phyloP scores from a whole-genome alignment of 768 basidiomycete species.

The Rhodosporidiobolus sp. region DNA sequence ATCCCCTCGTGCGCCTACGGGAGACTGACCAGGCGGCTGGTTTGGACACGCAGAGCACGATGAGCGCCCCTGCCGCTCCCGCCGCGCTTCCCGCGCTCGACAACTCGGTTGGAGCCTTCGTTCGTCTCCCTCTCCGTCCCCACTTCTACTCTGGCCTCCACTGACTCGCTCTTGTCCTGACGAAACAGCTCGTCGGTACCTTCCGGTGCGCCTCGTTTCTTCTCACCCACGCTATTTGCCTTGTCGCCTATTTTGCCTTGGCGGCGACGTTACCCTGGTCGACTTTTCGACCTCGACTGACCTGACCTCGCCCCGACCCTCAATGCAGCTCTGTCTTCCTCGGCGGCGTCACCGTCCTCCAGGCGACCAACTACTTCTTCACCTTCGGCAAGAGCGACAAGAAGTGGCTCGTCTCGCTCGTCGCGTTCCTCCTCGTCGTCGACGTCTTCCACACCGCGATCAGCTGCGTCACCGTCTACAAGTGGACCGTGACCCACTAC shows the following conservation, averaged over 20 bases:
- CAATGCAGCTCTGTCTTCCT: constrained; percentile 20
- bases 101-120: background rate
- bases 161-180: background rate
- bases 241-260: too few species aligned
- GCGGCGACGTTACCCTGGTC: too few species aligned
- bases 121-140: background rate
- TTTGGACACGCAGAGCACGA: too few species aligned
- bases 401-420: constrained; percentile 1
- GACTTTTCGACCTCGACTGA: too few species aligned
- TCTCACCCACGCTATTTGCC: too few species aligned
- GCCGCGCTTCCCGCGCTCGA: background rate
- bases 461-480: constrained; percentile 8
- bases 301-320: background rate
- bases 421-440: background rate
- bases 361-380: constrained; percentile 4
- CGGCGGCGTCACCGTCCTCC: constrained; percentile 13
- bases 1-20: too few species aligned
- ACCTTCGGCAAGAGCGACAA: background rate
- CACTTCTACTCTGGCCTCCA: too few species aligned
- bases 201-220: too few species aligned
- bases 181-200: constrained; percentile 10
- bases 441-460: constrained; percentile 20
- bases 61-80: too few species aligned
- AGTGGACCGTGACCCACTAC: constrained; percentile 21
- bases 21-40: too few species aligned